Evolutionary conservation across 176 grass and related monocot species (phyloP), one percentile per base, ranked within the genome.

Genomic region (Leersia perrieri): DNA sequence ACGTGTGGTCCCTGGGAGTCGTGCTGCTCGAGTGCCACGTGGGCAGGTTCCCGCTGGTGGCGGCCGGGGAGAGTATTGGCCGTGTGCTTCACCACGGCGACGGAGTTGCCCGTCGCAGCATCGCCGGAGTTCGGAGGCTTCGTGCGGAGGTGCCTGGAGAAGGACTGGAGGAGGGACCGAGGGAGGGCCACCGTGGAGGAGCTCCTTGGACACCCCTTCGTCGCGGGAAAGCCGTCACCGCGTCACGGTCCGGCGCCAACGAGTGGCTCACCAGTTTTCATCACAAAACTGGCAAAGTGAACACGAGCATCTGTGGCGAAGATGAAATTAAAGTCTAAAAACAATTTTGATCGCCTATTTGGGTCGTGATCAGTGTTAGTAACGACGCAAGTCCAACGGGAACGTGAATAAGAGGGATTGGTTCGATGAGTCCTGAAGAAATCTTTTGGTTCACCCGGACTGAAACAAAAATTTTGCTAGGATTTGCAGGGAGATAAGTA

Each of bases 21-120:
- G 88, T 87, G n/a, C 62, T 74, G 39, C 7, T 83, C 22, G 88
- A 86, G 34, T 83, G 84, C 74, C 75, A 83, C 25, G 51, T 53
- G n/a, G 88, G 80, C 7, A 66, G 79, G 61, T 83, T 80, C 73
- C 84, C 84, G 26, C 68, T 90, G 8, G 74, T 83, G 25, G n/a
- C 38, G 29, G n/a, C 49, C 49, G 49, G 49, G 49, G 49, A 53
- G 49, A 53, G 49, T 53, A 5, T 20, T 22, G 49, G 49, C 49
- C 49, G 18, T 53, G 49, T 53, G 49, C 49, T 53, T 53, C 49
- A 6, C 49, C 18, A 20, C 18, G 18, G 18, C 49, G 5, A 15
- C 49, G 18, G 49, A 53, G 49, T 1, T 22, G 49, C 49, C 49
- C 49, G 49, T 22, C 49, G 49, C 49, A 7, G 18, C 49, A 20